Percentiles rank a stretch among this genome's conserved stretches.
Evolutionary conservation across 805 yeast species (phyloP).

Genomic region (Nakazawaea sp.): DNA sequence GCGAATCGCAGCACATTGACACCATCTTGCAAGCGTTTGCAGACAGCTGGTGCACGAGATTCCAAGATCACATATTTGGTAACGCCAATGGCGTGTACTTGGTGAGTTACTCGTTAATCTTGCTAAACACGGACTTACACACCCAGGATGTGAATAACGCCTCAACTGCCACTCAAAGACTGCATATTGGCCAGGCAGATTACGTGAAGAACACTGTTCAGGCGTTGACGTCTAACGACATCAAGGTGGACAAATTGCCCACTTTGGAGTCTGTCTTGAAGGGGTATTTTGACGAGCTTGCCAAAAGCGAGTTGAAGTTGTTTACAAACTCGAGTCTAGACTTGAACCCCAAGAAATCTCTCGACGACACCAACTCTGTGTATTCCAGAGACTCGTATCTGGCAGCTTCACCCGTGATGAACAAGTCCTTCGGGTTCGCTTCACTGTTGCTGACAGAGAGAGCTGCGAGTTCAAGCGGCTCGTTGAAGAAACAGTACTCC

Average conservation of each 20-base stretch:
- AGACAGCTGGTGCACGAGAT: constrained; percentile 49
- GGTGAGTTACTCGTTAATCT: constrained; percentile 61
- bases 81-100: constrained; percentile 59
- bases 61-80: constrained; percentile 35
- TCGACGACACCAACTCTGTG: neutral
- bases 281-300: constrained; percentile 35
- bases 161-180: constrained; percentile 22
- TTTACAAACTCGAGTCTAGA: neutral
- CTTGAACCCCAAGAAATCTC: neutral
- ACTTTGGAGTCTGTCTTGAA: constrained; percentile 34
- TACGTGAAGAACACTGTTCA: constrained; percentile 44
- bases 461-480: neutral
- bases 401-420: neutral
- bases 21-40: constrained; percentile 65
- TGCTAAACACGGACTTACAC: constrained; percentile 74
- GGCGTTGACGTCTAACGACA: constrained; percentile 30
- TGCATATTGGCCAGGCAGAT: constrained; percentile 31
- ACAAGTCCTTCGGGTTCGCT: constrained; percentile 10
- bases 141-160: constrained; percentile 28
- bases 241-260: constrained; percentile 11
- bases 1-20: constrained; percentile 80
- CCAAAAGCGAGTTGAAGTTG: constrained; percentile 24
- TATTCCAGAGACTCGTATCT: neutral
- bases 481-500: constrained; percentile 8
- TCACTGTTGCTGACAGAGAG: constrained; percentile 9